phyloP scores from a whole-genome alignment of 2,329 filamentous ascomycete species.

The Neurospora crassa region DNA sequence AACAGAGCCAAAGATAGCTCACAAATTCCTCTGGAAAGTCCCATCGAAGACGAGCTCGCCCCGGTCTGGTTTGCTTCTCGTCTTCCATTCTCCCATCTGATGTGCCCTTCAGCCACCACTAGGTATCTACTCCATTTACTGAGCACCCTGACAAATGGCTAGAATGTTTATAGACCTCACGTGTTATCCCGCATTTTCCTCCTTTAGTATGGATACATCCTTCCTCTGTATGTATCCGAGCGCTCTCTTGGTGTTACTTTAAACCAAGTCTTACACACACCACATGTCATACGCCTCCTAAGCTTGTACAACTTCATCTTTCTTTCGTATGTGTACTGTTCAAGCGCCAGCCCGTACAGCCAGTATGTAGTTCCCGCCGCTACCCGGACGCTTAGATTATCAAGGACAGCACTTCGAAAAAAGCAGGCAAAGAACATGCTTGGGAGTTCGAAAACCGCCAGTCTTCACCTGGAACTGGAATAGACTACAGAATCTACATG shows the following conservation, averaged over 20 bases:
- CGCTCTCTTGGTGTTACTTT: neutral
- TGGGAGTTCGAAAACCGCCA: neutral
- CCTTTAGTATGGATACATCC: neutral
- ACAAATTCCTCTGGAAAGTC: neutral
- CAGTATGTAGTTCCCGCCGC: neutral
- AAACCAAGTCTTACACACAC: neutral
- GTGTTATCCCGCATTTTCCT: neutral
- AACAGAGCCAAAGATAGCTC: neutral
- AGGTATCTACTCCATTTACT: neutral
- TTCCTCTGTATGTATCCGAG: neutral
- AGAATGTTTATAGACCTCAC: neutral
- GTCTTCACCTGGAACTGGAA: neutral
- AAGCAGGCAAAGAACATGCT: neutral
- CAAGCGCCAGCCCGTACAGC: neutral
- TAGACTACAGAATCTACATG: neutral
- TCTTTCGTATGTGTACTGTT: neutral
- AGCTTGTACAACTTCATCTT: neutral
- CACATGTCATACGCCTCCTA: neutral
- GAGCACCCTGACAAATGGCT: neutral
- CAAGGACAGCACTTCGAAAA: neutral
- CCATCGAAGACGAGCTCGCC: neutral
- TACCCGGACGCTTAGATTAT: neutral
- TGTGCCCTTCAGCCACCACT: neutral
- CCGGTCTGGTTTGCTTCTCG: neutral
- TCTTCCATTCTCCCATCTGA: neutral